These are phyloP conservation scores for Penicillium robsamsonii DNA, from an alignment of 495 filamentous ascomycete genomes.

Conservation along the genomic window DNA sequence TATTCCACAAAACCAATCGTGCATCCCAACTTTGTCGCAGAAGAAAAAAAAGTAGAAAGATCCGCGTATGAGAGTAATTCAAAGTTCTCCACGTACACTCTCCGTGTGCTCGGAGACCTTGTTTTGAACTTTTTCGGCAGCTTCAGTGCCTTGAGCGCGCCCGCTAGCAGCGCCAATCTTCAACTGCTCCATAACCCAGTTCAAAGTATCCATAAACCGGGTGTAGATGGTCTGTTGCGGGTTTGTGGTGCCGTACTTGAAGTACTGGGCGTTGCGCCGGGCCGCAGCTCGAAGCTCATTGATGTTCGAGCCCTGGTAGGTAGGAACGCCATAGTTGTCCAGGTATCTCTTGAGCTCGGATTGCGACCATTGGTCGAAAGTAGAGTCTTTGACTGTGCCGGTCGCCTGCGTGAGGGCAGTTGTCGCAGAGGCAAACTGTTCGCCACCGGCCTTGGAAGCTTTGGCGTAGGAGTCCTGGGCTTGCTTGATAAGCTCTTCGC, in stretches of 20 bases:
- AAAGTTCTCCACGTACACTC: conserved; percentile 36
- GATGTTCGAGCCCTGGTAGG: conserved; percentile 65
- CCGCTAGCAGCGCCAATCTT: conserved; percentile 62
- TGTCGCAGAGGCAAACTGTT: conserved; percentile 69
- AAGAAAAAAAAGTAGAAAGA: neutral
- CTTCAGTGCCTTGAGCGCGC: conserved; percentile 54
- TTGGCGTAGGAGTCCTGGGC: conserved; percentile 68
- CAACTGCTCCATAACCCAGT: conserved; percentile 62
- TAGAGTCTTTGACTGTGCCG: conserved; percentile 61
- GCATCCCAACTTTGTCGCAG: conserved; percentile 1
- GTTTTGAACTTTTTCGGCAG: conserved; percentile 44
- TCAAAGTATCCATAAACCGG: conserved; percentile 55
- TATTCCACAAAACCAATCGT: conserved; percentile 2
- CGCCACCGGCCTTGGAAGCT: conserved; percentile 66
- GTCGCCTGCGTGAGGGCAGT: conserved; percentile 69
- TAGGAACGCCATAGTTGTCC: conserved; percentile 74
- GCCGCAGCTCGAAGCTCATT: conserved; percentile 66
- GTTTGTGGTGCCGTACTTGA: conserved; percentile 70
- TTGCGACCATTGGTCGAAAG: conserved; percentile 80
- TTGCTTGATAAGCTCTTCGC: conserved; percentile 70
- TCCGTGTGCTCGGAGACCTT: conserved; percentile 33
- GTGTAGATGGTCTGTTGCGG: conserved; percentile 64
- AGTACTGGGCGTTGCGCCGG: conserved; percentile 70
- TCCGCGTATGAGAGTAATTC: conserved; percentile 7
- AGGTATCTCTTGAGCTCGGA: conserved; percentile 79